phyloP scores from a whole-genome alignment of 2,329 filamentous ascomycete species.

The Talaromyces funiculosus region DNA sequence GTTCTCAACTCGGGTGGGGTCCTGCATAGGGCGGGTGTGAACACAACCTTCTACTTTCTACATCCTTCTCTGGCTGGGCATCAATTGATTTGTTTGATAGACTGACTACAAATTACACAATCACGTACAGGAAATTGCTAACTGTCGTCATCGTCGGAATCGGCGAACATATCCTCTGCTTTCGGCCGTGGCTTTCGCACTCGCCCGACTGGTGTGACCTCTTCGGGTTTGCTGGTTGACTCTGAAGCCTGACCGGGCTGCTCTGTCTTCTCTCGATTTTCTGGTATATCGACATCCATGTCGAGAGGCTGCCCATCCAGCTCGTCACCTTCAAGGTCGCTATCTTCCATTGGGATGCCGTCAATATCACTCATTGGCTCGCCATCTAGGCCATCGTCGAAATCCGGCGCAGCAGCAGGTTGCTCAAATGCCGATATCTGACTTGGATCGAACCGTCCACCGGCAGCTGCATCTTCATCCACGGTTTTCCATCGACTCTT shows the following conservation, averaged over 20 bases:
- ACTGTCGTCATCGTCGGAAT: constrained; percentile 54
- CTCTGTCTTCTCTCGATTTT: constrained; percentile 19
- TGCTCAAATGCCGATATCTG: constrained; percentile 24
- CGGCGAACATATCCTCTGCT: constrained; percentile 83
- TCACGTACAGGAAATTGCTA: neutral
- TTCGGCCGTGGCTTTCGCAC: constrained; percentile 59
- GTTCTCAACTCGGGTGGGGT: constrained; percentile 2
- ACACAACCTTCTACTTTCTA: neutral
- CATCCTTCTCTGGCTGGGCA: neutral
- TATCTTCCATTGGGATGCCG: constrained; percentile 42
- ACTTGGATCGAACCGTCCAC: constrained; percentile 26
- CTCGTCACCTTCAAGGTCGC: constrained; percentile 46
- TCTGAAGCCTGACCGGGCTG: constrained; percentile 20
- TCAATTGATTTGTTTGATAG: neutral
- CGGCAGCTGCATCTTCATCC: constrained; percentile 35
- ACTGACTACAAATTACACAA: neutral
- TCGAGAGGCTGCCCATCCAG: constrained; percentile 38
- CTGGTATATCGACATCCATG: constrained; percentile 18
- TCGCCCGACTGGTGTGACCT: constrained; percentile 14
- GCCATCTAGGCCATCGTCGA: constrained; percentile 39
- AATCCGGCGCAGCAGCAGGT: constrained; percentile 24
- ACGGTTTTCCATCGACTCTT: constrained; percentile 45
- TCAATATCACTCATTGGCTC: constrained; percentile 46
- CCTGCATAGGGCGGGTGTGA: neutral
- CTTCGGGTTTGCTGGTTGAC: constrained; percentile 8